phyloP scores from a whole-genome alignment of 345 rosid species.

The Murraya paniculata region DNA sequence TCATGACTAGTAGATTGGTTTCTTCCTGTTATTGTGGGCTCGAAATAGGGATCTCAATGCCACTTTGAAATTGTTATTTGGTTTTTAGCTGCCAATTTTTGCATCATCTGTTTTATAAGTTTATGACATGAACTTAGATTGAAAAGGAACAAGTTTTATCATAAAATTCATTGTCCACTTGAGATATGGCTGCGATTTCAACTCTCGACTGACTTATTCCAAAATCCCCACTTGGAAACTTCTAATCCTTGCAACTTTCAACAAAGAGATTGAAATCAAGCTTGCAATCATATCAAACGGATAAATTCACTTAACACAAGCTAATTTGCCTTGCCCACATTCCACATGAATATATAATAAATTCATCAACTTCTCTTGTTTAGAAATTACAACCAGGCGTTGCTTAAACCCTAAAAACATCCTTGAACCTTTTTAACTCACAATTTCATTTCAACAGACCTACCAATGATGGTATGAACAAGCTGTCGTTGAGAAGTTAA shows the following conservation, averaged over 20 bases:
- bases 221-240: not conserved
- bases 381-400: no score
- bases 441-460: not conserved
- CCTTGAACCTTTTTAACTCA: no score
- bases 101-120: not conserved
- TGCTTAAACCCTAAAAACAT: no score
- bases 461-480: not conserved
- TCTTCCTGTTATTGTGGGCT: not conserved
- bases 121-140: not conserved
- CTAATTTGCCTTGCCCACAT: no score
- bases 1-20: no score
- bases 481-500: not conserved
- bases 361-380: no score
- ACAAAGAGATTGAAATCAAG: not conserved
- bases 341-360: no score
- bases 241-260: not conserved
- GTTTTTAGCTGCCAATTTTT: not conserved
- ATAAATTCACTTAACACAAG: not conserved
- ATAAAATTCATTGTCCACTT: not conserved
- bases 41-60: not conserved
- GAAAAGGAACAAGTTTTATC: not conserved
- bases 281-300: not conserved
- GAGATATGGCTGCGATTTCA: conserved; percentile 3
- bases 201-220: not conserved
- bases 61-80: not conserved